Evolutionary conservation across 2,329 filamentous ascomycete species (phyloP).

Genomic region (Fusarium piperis): DNA sequence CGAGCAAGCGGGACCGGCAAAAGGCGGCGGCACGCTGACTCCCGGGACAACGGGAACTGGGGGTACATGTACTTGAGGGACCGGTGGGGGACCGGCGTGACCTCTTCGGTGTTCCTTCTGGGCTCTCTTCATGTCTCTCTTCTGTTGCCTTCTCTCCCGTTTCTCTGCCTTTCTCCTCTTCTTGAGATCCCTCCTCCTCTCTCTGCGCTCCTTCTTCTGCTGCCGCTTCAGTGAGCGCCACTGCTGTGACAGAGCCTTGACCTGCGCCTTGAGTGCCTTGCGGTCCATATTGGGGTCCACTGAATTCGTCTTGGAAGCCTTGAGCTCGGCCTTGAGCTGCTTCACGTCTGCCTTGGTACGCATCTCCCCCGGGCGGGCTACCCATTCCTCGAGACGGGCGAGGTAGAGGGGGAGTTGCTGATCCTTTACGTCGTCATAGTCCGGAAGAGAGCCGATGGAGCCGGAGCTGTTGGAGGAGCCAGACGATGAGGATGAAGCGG

Average conservation of each 20-base stretch:
- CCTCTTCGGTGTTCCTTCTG: slow-evolving; percentile 44
- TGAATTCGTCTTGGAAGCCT: slow-evolving; percentile 45
- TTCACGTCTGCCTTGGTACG: slow-evolving; percentile 58
- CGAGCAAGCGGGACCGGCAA: slow-evolving; percentile 10
- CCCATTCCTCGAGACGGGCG: slow-evolving; percentile 58
- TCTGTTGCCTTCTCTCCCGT: slow-evolving; percentile 46
- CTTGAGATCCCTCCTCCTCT: slow-evolving; percentile 45
- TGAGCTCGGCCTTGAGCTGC: slow-evolving; percentile 55
- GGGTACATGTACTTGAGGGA: slow-evolving; percentile 12
- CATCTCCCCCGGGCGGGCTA: slow-evolving; percentile 58
- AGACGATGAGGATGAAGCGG: slow-evolving; percentile 49
- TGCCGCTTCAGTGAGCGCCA: slow-evolving; percentile 51
- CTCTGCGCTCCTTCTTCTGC: slow-evolving; percentile 43
- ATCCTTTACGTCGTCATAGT: slow-evolving; percentile 61
- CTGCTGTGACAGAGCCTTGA: slow-evolving; percentile 55
- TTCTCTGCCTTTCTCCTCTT: slow-evolving; percentile 45
- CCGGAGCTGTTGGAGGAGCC: slow-evolving; percentile 48
- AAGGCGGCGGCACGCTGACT: slow-evolving; percentile 6
- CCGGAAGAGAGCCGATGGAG: slow-evolving; percentile 62
- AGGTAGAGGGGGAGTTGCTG: slow-evolving; percentile 59
- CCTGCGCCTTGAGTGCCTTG: slow-evolving; percentile 52
- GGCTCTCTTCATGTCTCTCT: slow-evolving; percentile 44
- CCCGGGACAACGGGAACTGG: background rate
- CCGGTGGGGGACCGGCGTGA: slow-evolving; percentile 9
- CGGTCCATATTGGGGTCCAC: slow-evolving; percentile 32